Evolutionary conservation across 371 early-diverging fungal species (phyloP).

Genomic region (Amoeboaphelidium occidentale): DNA sequence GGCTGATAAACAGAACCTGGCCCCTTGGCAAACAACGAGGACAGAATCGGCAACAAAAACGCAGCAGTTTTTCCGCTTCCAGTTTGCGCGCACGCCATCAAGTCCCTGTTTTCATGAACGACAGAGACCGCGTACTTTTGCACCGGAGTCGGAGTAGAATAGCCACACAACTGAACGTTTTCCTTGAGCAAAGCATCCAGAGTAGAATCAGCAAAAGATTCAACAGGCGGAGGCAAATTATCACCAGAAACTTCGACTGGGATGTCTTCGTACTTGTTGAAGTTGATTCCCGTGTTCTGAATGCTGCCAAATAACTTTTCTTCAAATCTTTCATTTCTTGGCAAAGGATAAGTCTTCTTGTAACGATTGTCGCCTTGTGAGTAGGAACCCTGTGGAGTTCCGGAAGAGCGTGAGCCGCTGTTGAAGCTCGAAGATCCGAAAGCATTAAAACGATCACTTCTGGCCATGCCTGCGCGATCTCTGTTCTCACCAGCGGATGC

Average conservation of each 20-base stretch:
- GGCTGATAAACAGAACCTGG: constrained; percentile 22
- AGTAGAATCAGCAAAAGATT: constrained; percentile 30
- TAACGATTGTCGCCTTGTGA: too few relatives aligned
- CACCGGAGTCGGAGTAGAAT: constrained; percentile 84
- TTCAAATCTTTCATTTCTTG: constrained; percentile 8
- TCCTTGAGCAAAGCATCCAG: constrained; percentile 60
- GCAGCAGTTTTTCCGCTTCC: constrained; percentile 58
- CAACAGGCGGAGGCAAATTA: constrained; percentile 4
- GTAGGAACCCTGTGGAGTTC: too few relatives aligned
- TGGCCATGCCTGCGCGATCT: too few relatives aligned
- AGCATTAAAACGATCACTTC: too few relatives aligned
- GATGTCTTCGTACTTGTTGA: constrained; percentile 33
- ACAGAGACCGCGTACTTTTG: constrained; percentile 79
- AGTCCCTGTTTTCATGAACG: constrained; percentile 33
- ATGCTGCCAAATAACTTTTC: constrained; percentile 22
- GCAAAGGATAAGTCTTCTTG: background rate
- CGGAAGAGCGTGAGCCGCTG: too few relatives aligned
- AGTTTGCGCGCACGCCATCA: constrained; percentile 50
- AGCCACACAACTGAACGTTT: constrained; percentile 75
- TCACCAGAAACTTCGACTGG: constrained; percentile 72
- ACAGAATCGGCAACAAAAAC: constrained; percentile 36
- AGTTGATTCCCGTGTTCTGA: constrained; percentile 25
- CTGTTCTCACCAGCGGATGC: too few relatives aligned
- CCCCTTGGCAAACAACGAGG: constrained; percentile 22
- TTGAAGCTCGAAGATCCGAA: too few relatives aligned